Base-by-base conservation (phyloP, 1,139 yeast species). In the Pichia sp. region DNA sequence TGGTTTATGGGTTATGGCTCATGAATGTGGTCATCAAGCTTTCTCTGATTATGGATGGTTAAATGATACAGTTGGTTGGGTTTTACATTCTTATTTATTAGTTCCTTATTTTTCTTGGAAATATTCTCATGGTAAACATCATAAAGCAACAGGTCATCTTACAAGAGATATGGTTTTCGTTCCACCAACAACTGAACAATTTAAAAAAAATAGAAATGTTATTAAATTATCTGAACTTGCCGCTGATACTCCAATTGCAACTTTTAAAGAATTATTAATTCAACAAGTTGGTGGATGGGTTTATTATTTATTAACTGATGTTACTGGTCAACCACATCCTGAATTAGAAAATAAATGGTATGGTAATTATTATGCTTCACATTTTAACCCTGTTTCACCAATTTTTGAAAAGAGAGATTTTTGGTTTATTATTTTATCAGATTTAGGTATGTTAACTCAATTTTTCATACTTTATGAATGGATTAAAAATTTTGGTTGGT, bases 101-200 rank as follows among this genome's bases (percentile, higher is more conserved):
- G 83, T 78, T 35, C 84, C 84, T 34, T 79, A 76, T 65, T 79
- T 79, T 57, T 76, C 83, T 4, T 79, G 84, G 84, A 79, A 79
- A 57, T 78, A 64, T 61, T 67, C 76, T 46, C 84, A 79, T 62
- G 72, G 80, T 43, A 78, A 77, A 70, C 84, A 79, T 64, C 84
- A 79, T 65, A 78, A 79, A 67, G 79, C 82, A 44, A 79, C 83
- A 32, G 84, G 83, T 51, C 80, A 79, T 60, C 58, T 79, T 55
- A 67, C 76, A 31, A 76, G 80, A 66, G 84, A 79, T 62, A 78
- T 75, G 77, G 84, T 79, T 41, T 79, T 77, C 56, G 73, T 79
- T 45, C 84, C 84, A 44, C 68, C 71, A 57, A 75, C 78, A 35
- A 76, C 72, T 59, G 73, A 77, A 52, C 68, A 75, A 59, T 78